phyloP scores from a whole-genome alignment of 2,329 filamentous ascomycete genomes.

The Epichloe baconii region DNA sequence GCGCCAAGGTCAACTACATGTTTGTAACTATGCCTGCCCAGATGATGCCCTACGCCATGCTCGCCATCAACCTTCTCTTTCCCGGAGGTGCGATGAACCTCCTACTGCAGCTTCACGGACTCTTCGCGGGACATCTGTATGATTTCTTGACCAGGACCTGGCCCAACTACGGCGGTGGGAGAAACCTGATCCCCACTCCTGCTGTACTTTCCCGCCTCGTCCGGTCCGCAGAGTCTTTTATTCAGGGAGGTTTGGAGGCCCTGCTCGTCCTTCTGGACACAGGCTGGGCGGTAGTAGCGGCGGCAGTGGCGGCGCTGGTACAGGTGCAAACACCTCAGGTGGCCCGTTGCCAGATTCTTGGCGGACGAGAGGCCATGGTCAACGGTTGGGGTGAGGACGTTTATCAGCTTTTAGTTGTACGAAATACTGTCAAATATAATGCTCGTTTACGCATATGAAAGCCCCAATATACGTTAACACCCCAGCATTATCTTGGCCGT shows the following conservation, averaged over 20 bases:
- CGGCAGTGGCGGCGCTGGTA: neutral
- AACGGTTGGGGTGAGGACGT: slow-evolving; percentile 33
- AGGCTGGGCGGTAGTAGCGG: slow-evolving; percentile 17
- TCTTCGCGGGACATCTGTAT: slow-evolving; percentile 77
- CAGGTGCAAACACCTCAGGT: slow-evolving; percentile 27
- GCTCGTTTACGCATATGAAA: no score
- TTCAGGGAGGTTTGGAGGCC: slow-evolving; percentile 36
- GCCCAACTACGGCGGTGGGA: slow-evolving; percentile 76
- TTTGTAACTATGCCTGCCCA: slow-evolving; percentile 75
- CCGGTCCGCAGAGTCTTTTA: slow-evolving; percentile 21
- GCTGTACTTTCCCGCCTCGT: slow-evolving; percentile 56
- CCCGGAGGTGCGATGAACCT: slow-evolving; percentile 39
- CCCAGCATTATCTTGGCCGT: no score
- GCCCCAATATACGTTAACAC: no score
- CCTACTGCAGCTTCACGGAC: slow-evolving; percentile 57
- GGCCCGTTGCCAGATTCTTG: slow-evolving; percentile 50
- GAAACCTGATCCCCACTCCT: slow-evolving; percentile 65
- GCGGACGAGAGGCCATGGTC: slow-evolving; percentile 48
- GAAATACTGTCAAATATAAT: no score
- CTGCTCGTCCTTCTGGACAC: slow-evolving; percentile 23
- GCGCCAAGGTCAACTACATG: slow-evolving; percentile 63
- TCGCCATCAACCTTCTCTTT: slow-evolving; percentile 60
- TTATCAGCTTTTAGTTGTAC: no score
- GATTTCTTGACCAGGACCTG: slow-evolving; percentile 83
- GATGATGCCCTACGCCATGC: slow-evolving; percentile 67